phyloP scores from a whole-genome alignment of 73 alveolate species.

The Tetrahymena elliotti region DNA sequence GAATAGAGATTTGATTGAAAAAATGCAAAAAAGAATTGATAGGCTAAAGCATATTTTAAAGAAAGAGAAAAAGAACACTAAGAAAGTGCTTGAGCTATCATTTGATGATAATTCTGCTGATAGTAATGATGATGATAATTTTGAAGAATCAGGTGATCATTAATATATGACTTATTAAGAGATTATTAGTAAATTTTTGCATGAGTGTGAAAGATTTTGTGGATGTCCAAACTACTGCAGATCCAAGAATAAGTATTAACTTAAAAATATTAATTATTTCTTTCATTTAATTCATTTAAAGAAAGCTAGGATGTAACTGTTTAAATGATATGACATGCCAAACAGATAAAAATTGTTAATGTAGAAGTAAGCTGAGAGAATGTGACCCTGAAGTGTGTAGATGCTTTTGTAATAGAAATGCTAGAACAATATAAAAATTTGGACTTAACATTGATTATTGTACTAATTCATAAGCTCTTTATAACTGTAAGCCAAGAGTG shows the following conservation, averaged over 20 bases:
- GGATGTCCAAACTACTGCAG: background rate
- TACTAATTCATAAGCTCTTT: conserved; percentile 47
- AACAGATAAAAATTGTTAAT: conserved; percentile 31
- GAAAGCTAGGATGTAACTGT: background rate
- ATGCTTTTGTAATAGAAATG: conserved; percentile 41
- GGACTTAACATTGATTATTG: background rate
- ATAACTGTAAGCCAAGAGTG: conserved; percentile 43
- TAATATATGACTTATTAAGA: background rate
- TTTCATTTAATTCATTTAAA: background rate
- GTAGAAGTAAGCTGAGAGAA: conserved; percentile 56
- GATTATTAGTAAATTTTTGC: background rate
- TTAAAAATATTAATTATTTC: background rate
- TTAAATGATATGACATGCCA: background rate
- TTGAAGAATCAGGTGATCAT: background rate
- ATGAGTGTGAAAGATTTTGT: background rate
- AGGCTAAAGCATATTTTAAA: background rate
- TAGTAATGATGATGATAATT: background rate
- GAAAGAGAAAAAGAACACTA: background rate
- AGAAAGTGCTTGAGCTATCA: background rate
- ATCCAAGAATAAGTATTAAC: background rate
- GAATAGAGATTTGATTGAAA: background rate
- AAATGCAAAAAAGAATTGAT: background rate
- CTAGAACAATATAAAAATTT: background rate
- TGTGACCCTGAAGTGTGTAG: conserved; percentile 62
- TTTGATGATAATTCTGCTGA: background rate